Base-by-base conservation (phyloP, 2,329 filamentous ascomycete species). In the Cercospora zeae-maydis region DNA sequence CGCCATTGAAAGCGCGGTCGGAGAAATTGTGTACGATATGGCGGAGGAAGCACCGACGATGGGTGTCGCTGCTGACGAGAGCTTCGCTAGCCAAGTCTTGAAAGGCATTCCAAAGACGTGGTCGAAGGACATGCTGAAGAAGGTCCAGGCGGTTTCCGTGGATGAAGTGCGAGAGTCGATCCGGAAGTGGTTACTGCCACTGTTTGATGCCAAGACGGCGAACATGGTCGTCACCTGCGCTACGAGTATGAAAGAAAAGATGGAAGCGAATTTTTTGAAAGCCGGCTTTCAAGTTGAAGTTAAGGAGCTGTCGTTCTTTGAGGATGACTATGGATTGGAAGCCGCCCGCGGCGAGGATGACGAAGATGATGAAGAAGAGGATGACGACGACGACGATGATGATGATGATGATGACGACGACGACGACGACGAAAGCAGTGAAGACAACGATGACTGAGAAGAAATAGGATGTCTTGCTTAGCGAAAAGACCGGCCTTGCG, bases 211-310 rank as follows among this genome's bases (percentile, higher is more conserved):
- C 0, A 86, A 88, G 19, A 91, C 84, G 75, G 88, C 92, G 67
- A 96, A 98, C 74, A 80, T 97, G 58, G 87, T 97, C 3, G 84
- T 97, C 57, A 96, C 93, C 7, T 97, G 93, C 75, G 90, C 92
- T 19, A 88, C 89, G 14, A 84, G 92, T 54, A 89, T 97, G 84
- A 83, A 88, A 70, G 91, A 96, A 82, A 91, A 84, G 63, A 86
- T 96, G 69, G 85, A 89, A 71, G 87, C 87, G 68, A 87, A 89
- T 1, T 91, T 98, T 71, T 83, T 86, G 68, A 81, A 80, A 1
- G 87, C 86, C 61, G 92, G 92, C 0, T 99, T 96, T 80, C 88
- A 88, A 75, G 88, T 89, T 0, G 84, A 91, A 73, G 83, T 90
- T 39, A 88, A 88, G 73, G 82, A 88, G 30, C 81, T 98, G 55